These are phyloP conservation scores for Colletotrichum sidae DNA, from an alignment of 2,329 filamentous ascomycete species.

Conservation along the genomic window DNA sequence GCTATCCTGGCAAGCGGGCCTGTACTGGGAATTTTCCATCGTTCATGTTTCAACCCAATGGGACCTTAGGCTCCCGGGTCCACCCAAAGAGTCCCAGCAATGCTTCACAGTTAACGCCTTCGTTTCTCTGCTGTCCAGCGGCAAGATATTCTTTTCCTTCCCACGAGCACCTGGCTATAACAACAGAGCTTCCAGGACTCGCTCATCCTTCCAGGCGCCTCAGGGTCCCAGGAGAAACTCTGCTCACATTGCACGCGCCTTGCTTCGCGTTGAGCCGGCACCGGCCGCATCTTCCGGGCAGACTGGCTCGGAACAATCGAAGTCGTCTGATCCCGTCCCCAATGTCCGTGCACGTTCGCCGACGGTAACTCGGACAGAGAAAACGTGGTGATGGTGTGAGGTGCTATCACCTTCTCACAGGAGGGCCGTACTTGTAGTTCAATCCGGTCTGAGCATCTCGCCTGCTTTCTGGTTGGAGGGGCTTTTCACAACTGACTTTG, in stretches of 20 bases:
- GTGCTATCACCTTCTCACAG: neutral
- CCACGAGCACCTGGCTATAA: neutral
- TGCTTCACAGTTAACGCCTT: conserved; percentile 18
- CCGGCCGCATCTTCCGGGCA: too few relatives aligned
- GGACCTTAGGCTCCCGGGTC: conserved; percentile 19
- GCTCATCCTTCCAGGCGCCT: too few relatives aligned
- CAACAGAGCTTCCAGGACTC: too few relatives aligned
- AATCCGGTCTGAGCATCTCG: too few relatives aligned
- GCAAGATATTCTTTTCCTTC: conserved; percentile 18
- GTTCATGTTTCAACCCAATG: conserved; percentile 33
- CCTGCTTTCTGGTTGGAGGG: neutral
- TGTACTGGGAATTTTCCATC: conserved; percentile 16
- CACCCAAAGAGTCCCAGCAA: conserved; percentile 25
- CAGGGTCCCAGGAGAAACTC: too few relatives aligned
- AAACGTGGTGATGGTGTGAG: neutral
- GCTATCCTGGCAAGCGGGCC: neutral
- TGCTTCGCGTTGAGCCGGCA: too few relatives aligned
- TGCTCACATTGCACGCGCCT: too few relatives aligned
- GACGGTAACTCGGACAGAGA: too few relatives aligned
- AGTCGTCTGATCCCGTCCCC: too few relatives aligned
- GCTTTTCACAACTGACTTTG: conserved; percentile 8
- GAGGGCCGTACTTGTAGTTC: too few relatives aligned
- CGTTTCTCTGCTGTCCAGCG: neutral
- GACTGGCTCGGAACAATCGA: too few relatives aligned
- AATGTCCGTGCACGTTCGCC: too few relatives aligned